Percentiles rank a stretch among this genome's conserved stretches.
These are phyloP conservation scores for Thuja plicata DNA, from an alignment of 83 land plant species.

Conservation along the genomic window DNA sequence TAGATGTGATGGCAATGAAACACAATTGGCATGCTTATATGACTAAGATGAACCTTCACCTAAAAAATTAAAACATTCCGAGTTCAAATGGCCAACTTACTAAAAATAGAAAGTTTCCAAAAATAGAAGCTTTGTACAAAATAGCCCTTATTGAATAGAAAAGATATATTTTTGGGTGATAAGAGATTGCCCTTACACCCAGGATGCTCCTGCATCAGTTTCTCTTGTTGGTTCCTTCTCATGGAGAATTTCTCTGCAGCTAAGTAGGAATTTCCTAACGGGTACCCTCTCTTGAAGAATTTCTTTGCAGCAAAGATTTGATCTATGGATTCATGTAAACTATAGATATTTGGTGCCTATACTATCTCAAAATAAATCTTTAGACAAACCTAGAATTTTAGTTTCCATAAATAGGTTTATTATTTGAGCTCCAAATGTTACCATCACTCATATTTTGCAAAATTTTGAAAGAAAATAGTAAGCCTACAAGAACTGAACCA, in stretches of 20 bases:
- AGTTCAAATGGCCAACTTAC: no score
- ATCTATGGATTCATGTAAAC: neutral
- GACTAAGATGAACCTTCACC: no score
- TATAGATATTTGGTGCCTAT: neutral
- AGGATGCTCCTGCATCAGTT: no score
- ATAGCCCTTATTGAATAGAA: no score
- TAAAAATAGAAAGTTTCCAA: no score
- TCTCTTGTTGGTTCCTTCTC: neutral
- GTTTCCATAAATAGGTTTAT: neutral
- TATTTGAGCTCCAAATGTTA: neutral
- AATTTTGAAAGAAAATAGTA: neutral
- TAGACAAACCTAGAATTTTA: neutral
- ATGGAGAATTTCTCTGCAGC: neutral
- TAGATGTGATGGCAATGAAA: no score
- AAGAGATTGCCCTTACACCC: no score
- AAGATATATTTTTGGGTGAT: no score
- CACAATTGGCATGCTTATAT: no score
- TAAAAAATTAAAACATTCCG: no score
- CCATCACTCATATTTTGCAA: neutral
- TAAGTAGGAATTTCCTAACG: neutral
- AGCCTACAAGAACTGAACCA: neutral
- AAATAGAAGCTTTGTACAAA: no score
- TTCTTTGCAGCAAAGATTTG: neutral
- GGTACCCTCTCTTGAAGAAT: neutral
- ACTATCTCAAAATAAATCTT: no score